Base-by-base conservation (phyloP, 345 rosid genomes). In the Eucalyptus victrix region DNA sequence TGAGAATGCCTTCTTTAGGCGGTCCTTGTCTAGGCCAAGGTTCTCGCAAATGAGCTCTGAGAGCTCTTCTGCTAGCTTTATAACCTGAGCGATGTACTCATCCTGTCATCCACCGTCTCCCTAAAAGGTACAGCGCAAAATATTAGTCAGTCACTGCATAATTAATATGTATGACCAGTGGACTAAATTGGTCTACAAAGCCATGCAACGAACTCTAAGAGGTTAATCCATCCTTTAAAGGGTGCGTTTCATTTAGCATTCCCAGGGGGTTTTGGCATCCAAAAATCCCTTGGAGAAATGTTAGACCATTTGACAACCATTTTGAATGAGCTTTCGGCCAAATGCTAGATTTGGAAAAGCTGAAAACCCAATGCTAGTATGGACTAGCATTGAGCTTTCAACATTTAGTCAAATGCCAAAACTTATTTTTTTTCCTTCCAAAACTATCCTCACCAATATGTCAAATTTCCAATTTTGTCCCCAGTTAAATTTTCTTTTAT, bases 1-100 rank as follows among this genome's bases (percentile, higher is more conserved):
- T 9, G 94, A 92, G 83, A 96, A 94, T 3, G 94, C 91, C 4
- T 93, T 89, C 90, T 92, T 95, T 88, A 96, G 92, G 89, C 87
- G 87, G 45, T 90, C 92, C 44, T 94, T 92, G 49, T 92, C 91
- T 62, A 95, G 91, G 47, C 96, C 95, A 54, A 95, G 99, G 90
- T 95, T 97, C 93, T 95, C 97, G 60, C 95, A 92, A 93, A 93
- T 94, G 89, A 95, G 95, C 88, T 94, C 93, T 2, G 96, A 93
- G 83, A 95, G 92, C 60, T 89, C 91, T 94, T 95, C 95, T 50
- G 96, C 95, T 37, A 97, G 92, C 88, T 93, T 91, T 65, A 96
- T 89, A 53, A 96, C 87, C 88, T 92, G 95, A 72, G 89, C 88
- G 40, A 95, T 94, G 93, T 96, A 95, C 88, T 94, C 96, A 42